Evolutionary conservation across 106 monocot species (phyloP).

Genomic region (Gastrodia elata): DNA sequence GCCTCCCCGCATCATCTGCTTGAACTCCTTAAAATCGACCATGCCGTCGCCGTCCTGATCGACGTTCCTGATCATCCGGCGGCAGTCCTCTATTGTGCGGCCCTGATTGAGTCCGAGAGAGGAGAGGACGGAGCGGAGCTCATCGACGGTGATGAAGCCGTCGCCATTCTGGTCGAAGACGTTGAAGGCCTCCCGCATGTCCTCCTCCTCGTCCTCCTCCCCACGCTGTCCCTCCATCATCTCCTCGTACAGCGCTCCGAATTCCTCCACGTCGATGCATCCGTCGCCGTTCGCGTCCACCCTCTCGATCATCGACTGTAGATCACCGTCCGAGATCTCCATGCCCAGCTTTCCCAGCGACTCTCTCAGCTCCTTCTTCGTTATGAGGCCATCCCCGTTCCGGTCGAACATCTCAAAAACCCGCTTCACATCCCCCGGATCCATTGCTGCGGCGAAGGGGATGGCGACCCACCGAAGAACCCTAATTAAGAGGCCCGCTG

Average conservation of each 20-base stretch:
- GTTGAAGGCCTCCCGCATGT: slow-evolving; percentile 52
- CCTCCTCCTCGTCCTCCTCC: slow-evolving; percentile 28
- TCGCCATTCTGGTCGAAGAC: slow-evolving; percentile 55
- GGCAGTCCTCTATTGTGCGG: slow-evolving; percentile 31
- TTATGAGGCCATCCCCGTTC: slow-evolving; percentile 28
- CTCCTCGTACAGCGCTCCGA: slow-evolving; percentile 19
- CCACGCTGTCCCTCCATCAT: slow-evolving; percentile 27
- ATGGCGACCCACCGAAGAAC: too few species aligned
- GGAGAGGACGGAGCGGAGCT: slow-evolving; percentile 17
- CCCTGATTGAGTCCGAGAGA: slow-evolving; percentile 36
- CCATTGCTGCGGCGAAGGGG: slow-evolving; percentile 1
- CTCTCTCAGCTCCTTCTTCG: slow-evolving; percentile 23
- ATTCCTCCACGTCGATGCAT: slow-evolving; percentile 25
- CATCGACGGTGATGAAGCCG: slow-evolving; percentile 22
- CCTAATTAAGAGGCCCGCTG: too few species aligned
- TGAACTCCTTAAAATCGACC: slow-evolving; percentile 55
- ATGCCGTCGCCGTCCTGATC: slow-evolving; percentile 53
- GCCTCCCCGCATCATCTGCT: slow-evolving; percentile 46
- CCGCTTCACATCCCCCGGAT: slow-evolving; percentile 13
- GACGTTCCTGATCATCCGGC: slow-evolving; percentile 41
- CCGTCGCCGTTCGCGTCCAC: slow-evolving; percentile 28
- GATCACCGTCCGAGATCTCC: slow-evolving; percentile 22
- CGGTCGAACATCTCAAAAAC: slow-evolving; percentile 35
- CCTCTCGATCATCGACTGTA: slow-evolving; percentile 21
- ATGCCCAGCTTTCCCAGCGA: slow-evolving; percentile 32